Evolutionary conservation across 257 asterid species (phyloP).

Genomic region (Solanum infundibuliforme): DNA sequence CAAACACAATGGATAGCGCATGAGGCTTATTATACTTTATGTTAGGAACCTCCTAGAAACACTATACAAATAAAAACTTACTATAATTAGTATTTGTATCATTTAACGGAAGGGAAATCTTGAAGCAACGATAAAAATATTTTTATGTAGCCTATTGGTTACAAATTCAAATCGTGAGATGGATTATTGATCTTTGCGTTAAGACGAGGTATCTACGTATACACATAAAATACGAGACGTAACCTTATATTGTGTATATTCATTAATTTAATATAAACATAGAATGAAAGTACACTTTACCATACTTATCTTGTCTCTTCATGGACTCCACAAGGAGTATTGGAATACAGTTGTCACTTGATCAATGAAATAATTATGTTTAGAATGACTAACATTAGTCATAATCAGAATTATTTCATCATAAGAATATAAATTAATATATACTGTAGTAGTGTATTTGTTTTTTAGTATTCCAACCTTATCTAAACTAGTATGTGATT

Average conservation of each 20-base stretch:
- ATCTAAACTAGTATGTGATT: not conserved
- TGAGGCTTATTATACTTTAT: not conserved
- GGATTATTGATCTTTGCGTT: not conserved
- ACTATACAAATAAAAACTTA: not conserved
- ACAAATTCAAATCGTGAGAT: not conserved
- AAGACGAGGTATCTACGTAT: not conserved
- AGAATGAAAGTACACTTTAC: not conserved
- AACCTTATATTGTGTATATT: not conserved
- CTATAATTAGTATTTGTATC: not conserved
- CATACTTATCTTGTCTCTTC: not conserved
- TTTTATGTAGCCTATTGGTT: not conserved
- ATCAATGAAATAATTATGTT: not conserved
- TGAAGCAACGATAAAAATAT: not conserved
- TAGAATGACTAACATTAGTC: not conserved
- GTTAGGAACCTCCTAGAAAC: not conserved
- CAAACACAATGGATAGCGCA: not conserved
- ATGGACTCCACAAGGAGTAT: not conserved
- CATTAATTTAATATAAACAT: not conserved
- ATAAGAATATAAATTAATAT: not conserved
- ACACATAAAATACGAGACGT: not conserved
- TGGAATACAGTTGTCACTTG: slow-evolving; percentile 22
- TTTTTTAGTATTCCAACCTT: not conserved
- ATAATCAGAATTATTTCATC: not conserved
- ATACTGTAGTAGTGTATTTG: not conserved
- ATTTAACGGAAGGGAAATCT: not conserved